These are phyloP conservation scores for Agaricus blazei DNA, from an alignment of 768 basidiomycete genomes.

Conservation along the genomic window DNA sequence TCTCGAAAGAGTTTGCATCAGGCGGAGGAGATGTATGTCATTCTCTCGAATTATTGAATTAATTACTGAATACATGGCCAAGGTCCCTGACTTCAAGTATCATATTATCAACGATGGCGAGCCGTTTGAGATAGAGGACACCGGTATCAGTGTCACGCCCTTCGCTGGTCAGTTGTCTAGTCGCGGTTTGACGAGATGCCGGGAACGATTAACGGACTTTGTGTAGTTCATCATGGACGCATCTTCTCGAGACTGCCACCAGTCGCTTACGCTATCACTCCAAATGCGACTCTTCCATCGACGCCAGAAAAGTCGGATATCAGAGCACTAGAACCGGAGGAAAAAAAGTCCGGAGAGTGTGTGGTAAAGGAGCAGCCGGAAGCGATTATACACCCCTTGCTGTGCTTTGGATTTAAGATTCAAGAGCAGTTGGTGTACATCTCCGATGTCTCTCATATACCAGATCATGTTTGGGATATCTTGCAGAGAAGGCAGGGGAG, in stretches of 20 bases:
- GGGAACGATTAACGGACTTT: not conserved
- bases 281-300: conserved; percentile 29
- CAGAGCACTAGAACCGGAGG: not conserved
- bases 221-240: conserved; percentile 69
- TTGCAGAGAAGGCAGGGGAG: conserved; percentile 23
- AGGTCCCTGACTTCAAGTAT: conserved; percentile 84
- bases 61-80: not conserved
- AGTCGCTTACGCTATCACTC: conserved; percentile 35
- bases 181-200: not conserved
- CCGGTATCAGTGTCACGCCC: conserved; percentile 59
- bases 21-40: conserved; percentile 68
- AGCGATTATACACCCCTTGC: conserved; percentile 47
- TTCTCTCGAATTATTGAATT: not conserved
- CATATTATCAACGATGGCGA: conserved; percentile 69
- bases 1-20: conserved; percentile 70
- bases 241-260: conserved; percentile 43
- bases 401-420: conserved; percentile 67
- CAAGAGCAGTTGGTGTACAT: conserved; percentile 69
- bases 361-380: conserved; percentile 6
- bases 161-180: conserved; percentile 46
- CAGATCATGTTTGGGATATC: conserved; percentile 62
- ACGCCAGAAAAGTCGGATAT: conserved; percentile 28
- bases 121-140: conserved; percentile 63
- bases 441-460: conserved; percentile 79
- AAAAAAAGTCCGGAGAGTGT: not conserved